Base-by-base conservation (phyloP, 2,329 filamentous ascomycete species). In the Fusarium armeniacum region DNA sequence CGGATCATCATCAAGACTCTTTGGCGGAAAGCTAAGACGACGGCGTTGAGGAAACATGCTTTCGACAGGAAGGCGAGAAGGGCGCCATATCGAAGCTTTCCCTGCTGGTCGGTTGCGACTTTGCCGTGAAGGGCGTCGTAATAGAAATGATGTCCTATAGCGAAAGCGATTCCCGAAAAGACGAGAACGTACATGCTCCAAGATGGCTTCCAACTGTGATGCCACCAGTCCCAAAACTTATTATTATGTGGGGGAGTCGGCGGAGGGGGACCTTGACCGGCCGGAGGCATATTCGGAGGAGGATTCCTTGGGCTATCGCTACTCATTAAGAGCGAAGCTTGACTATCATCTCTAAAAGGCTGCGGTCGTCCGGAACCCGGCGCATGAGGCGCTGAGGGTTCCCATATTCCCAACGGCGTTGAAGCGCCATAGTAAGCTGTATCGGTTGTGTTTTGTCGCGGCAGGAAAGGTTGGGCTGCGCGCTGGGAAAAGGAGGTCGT, bases 1-100 rank as follows among this genome's bases (percentile, higher is more conserved):
- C 73, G 71, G 35, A 75, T 73, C 69, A 73, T 73, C 73, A 73
- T 71, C 54, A 75, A 62, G 6, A 73, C 73, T 20, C 71, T 59
- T 20, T 75, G 73, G 18, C 70, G 73, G 36, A 74, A 74, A 11
- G 73, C 73, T 3, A 75, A 50, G 5, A 75, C 69, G 12, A 71
- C 73, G 3, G 73, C 70, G 9, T 69, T 73, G 13, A 73, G 67
- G n/a, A 75, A 64, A 35, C 65, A 74, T 7, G 73, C 73, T 47
- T 75, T 75, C 8, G 73, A 72, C 11, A 75, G 45, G 22, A 75
- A 75, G 4, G 73, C 73, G 6, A 75, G 52, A 1, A 61, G 49
- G 4, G 71, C 71, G 11, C 73, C 73, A 18, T 74, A 74, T 3
- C 73, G 58, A 15, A 74, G 61, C 62, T 65, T 74, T 18, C 62